Base-by-base conservation (phyloP, 192 early-diverging fungal species). In the Backusella tuberculispora region DNA sequence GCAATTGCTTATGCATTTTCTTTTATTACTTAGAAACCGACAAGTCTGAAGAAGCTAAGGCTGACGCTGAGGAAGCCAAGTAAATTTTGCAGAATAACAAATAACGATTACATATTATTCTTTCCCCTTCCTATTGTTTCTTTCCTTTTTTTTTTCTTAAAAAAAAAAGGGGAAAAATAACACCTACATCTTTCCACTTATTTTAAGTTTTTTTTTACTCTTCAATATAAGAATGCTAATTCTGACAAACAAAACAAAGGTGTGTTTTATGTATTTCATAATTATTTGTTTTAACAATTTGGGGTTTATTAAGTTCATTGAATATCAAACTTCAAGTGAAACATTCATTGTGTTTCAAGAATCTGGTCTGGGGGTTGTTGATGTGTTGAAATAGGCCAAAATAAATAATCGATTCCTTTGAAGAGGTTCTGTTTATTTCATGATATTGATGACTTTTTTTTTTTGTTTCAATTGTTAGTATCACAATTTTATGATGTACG, bases 1-100 rank as follows among this genome's bases (percentile, higher is more conserved):
- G 95, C 71, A 95, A 95, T 73, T 95, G 98, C 76, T 88, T 97
- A 77, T 92, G 4, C 2, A 26, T 26, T 19, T 26, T 26, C 13
- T 4, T 60, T 60, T 60, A 26, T 60, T 24, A 60, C 12, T 56
- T 73, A 73, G 72, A 76, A 42, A 53, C 48, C n/a, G 74, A 76
- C 68, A 76, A 76, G 74, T 17, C 74, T 42, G 74, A 76, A 29
- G 74, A 76, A 14, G 3, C 40, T 53, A 76, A 70, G 68, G 34
- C 47, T 45, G 74, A 72, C 17, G 40, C 71, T 63, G 71, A 72
- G 12, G 71, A 72, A 48, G 26, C 71, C 46, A 72, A 72, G 38
- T 72, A 53, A 63, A 47, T 45, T 48, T 60, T 60, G 53, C 53
- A 60, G 53, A 56, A 56, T 56, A 26, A 56, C 53, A 56, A 1